Base-by-base conservation (phyloP, 495 filamentous ascomycete genomes). In the Neurospora sp. region DNA sequence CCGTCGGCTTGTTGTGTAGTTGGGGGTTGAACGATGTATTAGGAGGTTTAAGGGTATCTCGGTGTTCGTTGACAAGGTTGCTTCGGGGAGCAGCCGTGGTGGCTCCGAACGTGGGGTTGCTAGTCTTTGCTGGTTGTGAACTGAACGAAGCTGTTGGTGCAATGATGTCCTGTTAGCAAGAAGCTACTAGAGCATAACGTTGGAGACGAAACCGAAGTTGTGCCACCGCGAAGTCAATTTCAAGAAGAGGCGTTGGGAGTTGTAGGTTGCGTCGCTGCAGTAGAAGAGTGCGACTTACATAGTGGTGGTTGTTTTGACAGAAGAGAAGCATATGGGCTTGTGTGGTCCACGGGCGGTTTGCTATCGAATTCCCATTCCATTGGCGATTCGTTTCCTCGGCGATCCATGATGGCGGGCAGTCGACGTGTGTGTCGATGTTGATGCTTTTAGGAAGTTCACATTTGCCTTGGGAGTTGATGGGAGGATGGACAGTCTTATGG, bases 341-440 rank as follows among this genome's bases (percentile, higher is more conserved):
- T 81, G 11, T 77, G 78, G 76, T 86, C 85, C 70, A 86, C 76
- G 0, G 83, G 82, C 4, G 78, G 83, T 61, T 78, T 44, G 61
- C 77, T 77, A 73, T 85, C 79, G 78, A 84, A 85, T 70, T 86
- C 83, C 83, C 84, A 86, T 70, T 86, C 85, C 85, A 86, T 86
- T 65, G 78, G 82, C 72, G 82, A 79, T 70, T 85, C 85, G 53
- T 77, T 81, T 0, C 78, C 83, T 73, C 85, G 81, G 46, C 81
- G 79, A 10, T 83, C 79, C 84, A 86, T 85, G 59, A 61, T 48
- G 71, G 20, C 14, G 53, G 27, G 53, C 27, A 16, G 53, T 65
- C 22, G 53, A 61, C 53, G 53, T 31, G 53, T 2, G 53, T 14
- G 22, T 61, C 53, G 7, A 65, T 65, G 53, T 65, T 35, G 53